Percentiles rank a stretch among this genome's conserved stretches.
Conservation (phyloP, 225 moss, liverwort and hornwort genomes). For the Pleurozium schreberi region DNA sequence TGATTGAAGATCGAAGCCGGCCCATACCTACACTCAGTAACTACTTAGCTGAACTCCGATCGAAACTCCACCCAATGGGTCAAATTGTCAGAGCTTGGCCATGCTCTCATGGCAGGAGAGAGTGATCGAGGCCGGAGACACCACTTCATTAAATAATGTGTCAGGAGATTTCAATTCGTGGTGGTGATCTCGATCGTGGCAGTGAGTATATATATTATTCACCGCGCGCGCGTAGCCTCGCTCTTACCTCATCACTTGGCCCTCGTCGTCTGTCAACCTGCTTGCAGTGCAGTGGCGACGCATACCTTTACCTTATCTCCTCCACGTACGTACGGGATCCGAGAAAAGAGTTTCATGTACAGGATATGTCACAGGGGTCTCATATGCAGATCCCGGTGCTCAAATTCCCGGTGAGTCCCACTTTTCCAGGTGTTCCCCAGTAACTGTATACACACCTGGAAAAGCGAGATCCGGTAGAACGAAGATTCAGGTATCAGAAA, state of each 20-base stretch:
- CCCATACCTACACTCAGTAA: background rate
- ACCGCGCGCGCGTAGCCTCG: background rate
- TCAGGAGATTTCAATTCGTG: conserved; percentile 1
- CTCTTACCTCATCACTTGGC: background rate
- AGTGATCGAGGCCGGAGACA: background rate
- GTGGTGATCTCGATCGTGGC: background rate
- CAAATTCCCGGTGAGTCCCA: no score
- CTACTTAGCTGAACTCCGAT: background rate
- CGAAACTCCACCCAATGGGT: background rate
- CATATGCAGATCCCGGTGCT: no score
- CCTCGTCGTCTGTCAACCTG: background rate
- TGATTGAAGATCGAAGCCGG: no score
- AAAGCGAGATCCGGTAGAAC: background rate
- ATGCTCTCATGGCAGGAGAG: conserved; percentile 9
- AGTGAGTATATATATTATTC: background rate
- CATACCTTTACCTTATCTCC: background rate
- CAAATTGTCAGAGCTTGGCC: background rate
- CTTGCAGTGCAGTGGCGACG: background rate
- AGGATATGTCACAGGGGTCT: no score
- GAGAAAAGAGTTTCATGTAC: background rate
- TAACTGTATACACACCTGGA: no score
- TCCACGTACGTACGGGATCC: background rate
- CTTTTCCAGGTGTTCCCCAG: no score
- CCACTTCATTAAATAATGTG: background rate
- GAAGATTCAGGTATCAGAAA: background rate